A percentile compares a stretch with the other conserved stretches of the same genome.
These are phyloP conservation scores for Plenodomus lindquistii DNA, from an alignment of 2,329 filamentous ascomycete genomes.

Conservation along the genomic window DNA sequence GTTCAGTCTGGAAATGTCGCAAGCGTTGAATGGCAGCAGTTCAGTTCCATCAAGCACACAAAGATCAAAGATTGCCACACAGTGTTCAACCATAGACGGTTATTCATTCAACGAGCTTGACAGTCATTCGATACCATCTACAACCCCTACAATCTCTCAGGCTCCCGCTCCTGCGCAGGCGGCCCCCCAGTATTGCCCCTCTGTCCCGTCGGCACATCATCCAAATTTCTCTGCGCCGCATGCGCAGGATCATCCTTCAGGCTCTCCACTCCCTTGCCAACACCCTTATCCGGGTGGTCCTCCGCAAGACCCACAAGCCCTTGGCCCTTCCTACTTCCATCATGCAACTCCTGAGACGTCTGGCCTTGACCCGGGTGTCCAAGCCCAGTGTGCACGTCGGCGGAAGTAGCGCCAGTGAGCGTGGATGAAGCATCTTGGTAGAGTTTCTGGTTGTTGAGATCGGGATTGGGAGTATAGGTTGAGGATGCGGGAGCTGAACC, in stretches of 20 bases:
- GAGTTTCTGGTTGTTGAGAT: slow-evolving; percentile 49
- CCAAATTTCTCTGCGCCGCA: slow-evolving; percentile 44
- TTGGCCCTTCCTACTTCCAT: slow-evolving; percentile 49
- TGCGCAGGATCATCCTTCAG: slow-evolving; percentile 41
- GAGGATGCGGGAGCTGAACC: slow-evolving; percentile 63
- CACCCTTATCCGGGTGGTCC: slow-evolving; percentile 11
- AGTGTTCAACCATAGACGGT: too few relatives aligned
- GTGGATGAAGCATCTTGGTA: slow-evolving; percentile 52
- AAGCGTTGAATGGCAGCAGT: too few relatives aligned
- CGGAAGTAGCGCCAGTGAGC: slow-evolving; percentile 56
- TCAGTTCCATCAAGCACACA: too few relatives aligned
- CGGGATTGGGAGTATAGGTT: slow-evolving; percentile 52
- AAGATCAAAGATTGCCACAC: too few relatives aligned
- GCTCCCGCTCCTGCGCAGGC: slow-evolving; percentile 42
- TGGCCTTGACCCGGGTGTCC: slow-evolving; percentile 57
- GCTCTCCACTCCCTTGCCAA: slow-evolving; percentile 12
- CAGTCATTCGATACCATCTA: not conserved
- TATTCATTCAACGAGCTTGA: not conserved
- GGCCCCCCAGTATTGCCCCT: slow-evolving; percentile 37
- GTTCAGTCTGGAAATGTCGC: too few relatives aligned
- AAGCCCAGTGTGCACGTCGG: slow-evolving; percentile 57
- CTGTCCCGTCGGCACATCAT: slow-evolving; percentile 40
- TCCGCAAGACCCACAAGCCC: slow-evolving; percentile 51
- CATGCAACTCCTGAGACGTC: slow-evolving; percentile 54
- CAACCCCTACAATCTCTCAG: slow-evolving; percentile 23